Percentiles rank a stretch among this genome's conserved stretches.
These are phyloP conservation scores for Typha latifolia DNA, from an alignment of 176 grass and related monocot species.

Conservation along the genomic window DNA sequence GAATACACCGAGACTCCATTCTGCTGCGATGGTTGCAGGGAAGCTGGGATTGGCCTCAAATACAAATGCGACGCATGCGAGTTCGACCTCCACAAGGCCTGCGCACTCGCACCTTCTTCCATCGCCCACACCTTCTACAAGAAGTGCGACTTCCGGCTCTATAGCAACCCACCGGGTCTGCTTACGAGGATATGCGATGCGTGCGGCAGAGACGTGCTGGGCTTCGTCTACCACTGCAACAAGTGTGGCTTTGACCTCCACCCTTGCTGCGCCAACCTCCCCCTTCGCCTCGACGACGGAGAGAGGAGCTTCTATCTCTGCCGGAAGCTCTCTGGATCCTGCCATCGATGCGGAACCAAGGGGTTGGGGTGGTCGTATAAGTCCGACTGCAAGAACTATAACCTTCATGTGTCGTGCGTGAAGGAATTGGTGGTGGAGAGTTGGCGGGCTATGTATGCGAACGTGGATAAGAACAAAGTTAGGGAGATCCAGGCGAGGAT, in stretches of 20 bases:
- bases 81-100: slow-evolving; percentile 31
- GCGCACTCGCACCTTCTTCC: slow-evolving; percentile 22
- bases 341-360: slow-evolving; percentile 28
- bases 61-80: slow-evolving; percentile 23
- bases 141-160: slow-evolving; percentile 23
- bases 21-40: slow-evolving; percentile 22
- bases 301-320: slow-evolving; percentile 21
- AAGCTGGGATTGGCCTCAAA: slow-evolving; percentile 34
- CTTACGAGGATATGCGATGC: slow-evolving; percentile 21
- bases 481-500: slow-evolving; percentile 9
- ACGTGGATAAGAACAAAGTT: slow-evolving; percentile 1
- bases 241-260: slow-evolving; percentile 28
- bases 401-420: slow-evolving; percentile 26
- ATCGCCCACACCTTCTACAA: slow-evolving; percentile 24
- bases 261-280: slow-evolving; percentile 31
- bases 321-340: slow-evolving; percentile 18
- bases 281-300: slow-evolving; percentile 16
- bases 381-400: slow-evolving; percentile 30
- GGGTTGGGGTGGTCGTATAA: slow-evolving; percentile 24
- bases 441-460: slow-evolving; percentile 27
- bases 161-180: slow-evolving; percentile 12
- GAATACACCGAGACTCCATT: slow-evolving; percentile 32
- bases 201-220: slow-evolving; percentile 19
- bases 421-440: slow-evolving; percentile 33
- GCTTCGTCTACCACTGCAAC: slow-evolving; percentile 27